Evolutionary conservation across 805 yeast genomes (phyloP).

Genomic region (Millerago galiae): DNA sequence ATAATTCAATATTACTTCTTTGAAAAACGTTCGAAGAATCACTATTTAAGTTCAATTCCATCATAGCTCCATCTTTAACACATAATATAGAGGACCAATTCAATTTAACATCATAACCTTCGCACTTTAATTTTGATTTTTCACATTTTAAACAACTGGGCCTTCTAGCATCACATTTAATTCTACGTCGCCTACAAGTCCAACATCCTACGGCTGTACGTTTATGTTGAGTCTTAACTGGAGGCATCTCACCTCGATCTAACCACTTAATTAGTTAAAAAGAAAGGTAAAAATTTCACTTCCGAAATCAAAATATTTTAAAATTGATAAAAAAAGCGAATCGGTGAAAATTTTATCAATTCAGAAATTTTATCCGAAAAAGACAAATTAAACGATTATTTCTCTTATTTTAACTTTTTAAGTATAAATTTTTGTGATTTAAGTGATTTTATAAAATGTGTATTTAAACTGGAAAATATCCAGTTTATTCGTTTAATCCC

Average conservation of each 20-base stretch:
- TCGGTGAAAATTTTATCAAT: too few species aligned
- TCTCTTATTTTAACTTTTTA: too few species aligned
- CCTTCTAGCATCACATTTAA: slow-evolving; percentile 67
- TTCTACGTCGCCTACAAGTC: slow-evolving; percentile 79
- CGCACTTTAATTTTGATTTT: slow-evolving; percentile 61
- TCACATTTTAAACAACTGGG: slow-evolving; percentile 68
- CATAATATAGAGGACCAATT: slow-evolving; percentile 58
- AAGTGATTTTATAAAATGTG: background rate
- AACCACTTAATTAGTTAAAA: too few species aligned
- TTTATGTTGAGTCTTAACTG: slow-evolving; percentile 12
- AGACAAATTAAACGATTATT: too few species aligned
- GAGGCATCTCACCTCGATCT: slow-evolving; percentile 5
- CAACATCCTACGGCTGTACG: slow-evolving; percentile 78
- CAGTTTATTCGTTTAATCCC: too few species aligned
- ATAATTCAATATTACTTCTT: slow-evolving; percentile 59
- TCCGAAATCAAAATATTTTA: too few species aligned
- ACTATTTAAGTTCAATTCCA: slow-evolving; percentile 13
- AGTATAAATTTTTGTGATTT: too few species aligned
- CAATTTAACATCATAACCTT: slow-evolving; percentile 76
- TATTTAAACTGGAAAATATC: background rate
- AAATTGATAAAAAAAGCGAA: too few species aligned
- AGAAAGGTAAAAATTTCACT: too few species aligned
- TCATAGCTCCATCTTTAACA: slow-evolving; percentile 34
- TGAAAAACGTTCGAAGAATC: slow-evolving; percentile 37
- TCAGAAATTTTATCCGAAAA: too few species aligned